phyloP scores from a whole-genome alignment of 805 yeast genomes.

The Candida ovalis region DNA sequence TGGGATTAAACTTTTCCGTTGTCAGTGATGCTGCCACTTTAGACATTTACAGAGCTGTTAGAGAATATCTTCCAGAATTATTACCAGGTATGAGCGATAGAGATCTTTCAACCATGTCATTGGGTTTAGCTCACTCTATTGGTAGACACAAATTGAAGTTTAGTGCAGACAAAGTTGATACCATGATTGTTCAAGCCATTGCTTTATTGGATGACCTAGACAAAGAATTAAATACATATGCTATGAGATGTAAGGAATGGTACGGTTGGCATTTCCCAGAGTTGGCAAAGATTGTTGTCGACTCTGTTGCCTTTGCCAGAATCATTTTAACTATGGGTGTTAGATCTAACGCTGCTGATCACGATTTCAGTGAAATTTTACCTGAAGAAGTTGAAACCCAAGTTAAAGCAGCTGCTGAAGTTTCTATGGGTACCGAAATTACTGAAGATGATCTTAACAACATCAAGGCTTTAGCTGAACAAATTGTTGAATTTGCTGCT shows the following conservation, averaged over 20 bases:
- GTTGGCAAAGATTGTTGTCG: conserved; percentile 93
- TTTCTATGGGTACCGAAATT: conserved; percentile 99
- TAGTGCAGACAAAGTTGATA: conserved; percentile 97
- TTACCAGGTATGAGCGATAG: conserved; percentile 88
- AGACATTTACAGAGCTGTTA: conserved; percentile 92
- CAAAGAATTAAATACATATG: conserved; percentile 95
- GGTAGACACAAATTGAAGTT: conserved; percentile 98
- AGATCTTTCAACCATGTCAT: conserved; percentile 88
- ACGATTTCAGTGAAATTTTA: conserved; percentile 83
- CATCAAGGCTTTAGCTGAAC: conserved; percentile 89
- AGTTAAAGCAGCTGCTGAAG: conserved; percentile 95
- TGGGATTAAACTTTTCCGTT: conserved; percentile 82
- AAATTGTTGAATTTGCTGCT: conserved; percentile 91
- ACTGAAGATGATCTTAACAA: conserved; percentile 85
- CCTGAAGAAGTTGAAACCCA: conserved; percentile 93
- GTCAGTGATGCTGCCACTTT: conserved; percentile 93
- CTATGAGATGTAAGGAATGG: conserved; percentile 99
- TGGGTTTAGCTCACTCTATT: conserved; percentile 97
- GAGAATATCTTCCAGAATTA: conserved; percentile 89
- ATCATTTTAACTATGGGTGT: conserved; percentile 91
- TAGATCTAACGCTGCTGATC: conserved; percentile 84
- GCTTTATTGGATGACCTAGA: conserved; percentile 95
- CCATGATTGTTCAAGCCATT: conserved; percentile 98
- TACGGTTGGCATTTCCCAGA: conserved; percentile 99
- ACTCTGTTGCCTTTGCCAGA: conserved; percentile 94